Conservation (phyloP, 805 yeast species). For the Wickerhamiella siamensis region DNA sequence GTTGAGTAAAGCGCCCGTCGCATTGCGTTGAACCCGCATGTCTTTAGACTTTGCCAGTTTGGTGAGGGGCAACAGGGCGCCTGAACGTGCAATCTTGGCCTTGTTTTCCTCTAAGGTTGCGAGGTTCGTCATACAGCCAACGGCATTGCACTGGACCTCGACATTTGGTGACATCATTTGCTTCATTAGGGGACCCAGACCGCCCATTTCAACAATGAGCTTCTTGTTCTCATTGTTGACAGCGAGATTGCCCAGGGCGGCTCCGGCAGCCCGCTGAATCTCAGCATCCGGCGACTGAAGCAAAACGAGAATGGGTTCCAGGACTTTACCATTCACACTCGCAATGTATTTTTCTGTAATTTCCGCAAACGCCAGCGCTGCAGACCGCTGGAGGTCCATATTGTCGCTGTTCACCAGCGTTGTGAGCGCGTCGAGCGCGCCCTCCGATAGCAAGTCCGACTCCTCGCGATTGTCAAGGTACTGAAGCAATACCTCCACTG, state of each 20-base stretch:
- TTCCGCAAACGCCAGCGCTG: slow-evolving; percentile 96
- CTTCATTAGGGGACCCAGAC: slow-evolving; percentile 85
- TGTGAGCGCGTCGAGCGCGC: slow-evolving; percentile 71
- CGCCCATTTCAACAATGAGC: slow-evolving; percentile 95
- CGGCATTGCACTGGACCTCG: slow-evolving; percentile 98
- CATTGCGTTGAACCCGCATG: slow-evolving; percentile 92
- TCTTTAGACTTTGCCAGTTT: slow-evolving; percentile 89
- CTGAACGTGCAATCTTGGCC: slow-evolving; percentile 87
- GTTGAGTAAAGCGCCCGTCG: slow-evolving; percentile 93
- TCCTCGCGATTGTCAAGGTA: slow-evolving; percentile 79
- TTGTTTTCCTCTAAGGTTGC: slow-evolving; percentile 98
- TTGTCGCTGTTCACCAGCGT: slow-evolving; percentile 92
- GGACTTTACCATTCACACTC: slow-evolving; percentile 76
- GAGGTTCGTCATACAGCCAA: slow-evolving; percentile 93
- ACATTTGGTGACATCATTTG: slow-evolving; percentile 96
- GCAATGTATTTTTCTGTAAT: slow-evolving; percentile 85
- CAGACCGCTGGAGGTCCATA: slow-evolving; percentile 87
- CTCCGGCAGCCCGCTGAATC: slow-evolving; percentile 97
- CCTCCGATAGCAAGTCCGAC: slow-evolving; percentile 77
- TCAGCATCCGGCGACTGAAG: slow-evolving; percentile 81
- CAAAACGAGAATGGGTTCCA: slow-evolving; percentile 83
- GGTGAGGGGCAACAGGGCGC: slow-evolving; percentile 88
- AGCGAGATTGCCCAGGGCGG: slow-evolving; percentile 95
- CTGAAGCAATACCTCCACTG: slow-evolving; percentile 77
- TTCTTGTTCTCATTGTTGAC: slow-evolving; percentile 91